Evolutionary conservation across 2,329 filamentous ascomycete species (phyloP).

Genomic region (Sordariomycetes sp.): DNA sequence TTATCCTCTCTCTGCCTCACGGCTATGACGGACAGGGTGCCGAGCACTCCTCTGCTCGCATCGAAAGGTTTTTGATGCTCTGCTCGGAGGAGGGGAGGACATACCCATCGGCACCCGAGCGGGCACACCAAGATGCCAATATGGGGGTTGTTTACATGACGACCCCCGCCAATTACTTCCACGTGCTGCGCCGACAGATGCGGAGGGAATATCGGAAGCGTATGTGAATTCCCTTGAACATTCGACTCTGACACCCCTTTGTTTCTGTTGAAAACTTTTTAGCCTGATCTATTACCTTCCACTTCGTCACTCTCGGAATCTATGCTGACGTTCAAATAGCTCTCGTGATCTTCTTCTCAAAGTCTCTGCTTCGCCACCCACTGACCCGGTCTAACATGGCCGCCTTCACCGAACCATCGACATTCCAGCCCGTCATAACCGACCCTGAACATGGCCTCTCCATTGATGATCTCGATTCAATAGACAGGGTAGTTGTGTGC

Average conservation of each 20-base stretch:
- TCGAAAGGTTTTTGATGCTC: constrained; percentile 94
- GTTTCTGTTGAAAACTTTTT: too few species aligned
- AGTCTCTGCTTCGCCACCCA: constrained; percentile 90
- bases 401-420: constrained; percentile 74
- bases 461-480: constrained; percentile 74
- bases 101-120: constrained; percentile 74
- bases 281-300: too few species aligned
- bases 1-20: constrained; percentile 93
- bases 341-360: constrained; percentile 96
- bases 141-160: constrained; percentile 98
- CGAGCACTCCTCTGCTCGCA: constrained; percentile 93
- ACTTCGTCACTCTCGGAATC: too few species aligned
- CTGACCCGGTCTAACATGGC: constrained; percentile 81
- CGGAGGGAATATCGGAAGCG: constrained; percentile 98
- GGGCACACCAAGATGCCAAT: constrained; percentile 99
- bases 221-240: too few species aligned
- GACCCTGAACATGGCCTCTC: constrained; percentile 72
- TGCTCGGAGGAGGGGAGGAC: constrained; percentile 97
- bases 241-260: too few species aligned
- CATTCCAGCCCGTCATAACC: constrained; percentile 93
- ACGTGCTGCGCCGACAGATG: constrained; percentile 92
- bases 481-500: constrained; percentile 91
- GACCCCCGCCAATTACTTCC: constrained; percentile 92
- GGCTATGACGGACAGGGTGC: constrained; percentile 98
- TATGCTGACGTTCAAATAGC: constrained; percentile 37